phyloP scores from a whole-genome alignment of 768 basidiomycete species.

The Floccularia luteovirens region DNA sequence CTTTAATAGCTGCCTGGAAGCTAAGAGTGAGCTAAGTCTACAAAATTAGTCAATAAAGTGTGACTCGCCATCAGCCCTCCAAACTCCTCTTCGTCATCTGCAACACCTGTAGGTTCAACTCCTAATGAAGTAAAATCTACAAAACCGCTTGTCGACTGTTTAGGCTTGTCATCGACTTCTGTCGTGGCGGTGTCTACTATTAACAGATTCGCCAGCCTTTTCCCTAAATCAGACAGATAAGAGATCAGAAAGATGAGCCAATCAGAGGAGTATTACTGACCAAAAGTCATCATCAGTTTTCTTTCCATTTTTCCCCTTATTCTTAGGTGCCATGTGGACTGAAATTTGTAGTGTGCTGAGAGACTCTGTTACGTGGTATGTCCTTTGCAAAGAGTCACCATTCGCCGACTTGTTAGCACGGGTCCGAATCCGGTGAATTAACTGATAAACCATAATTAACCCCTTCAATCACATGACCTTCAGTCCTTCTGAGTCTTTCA shows the following conservation, averaged over 20 bases:
- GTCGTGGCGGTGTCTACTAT: conserved; percentile 32
- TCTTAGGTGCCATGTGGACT: conserved; percentile 51
- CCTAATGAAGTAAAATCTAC: conserved; percentile 45
- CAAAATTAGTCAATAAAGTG: conserved; percentile 6
- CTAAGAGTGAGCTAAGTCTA: conserved; percentile 3
- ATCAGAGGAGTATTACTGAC: conserved; percentile 26
- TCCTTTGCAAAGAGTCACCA: too few species aligned
- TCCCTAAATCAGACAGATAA: conserved; percentile 37
- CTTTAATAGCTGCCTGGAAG: conserved; percentile 56
- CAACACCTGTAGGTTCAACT: conserved; percentile 31
- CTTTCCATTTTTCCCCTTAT: conserved; percentile 86
- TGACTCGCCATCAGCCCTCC: conserved; percentile 69
- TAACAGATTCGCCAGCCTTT: conserved; percentile 51
- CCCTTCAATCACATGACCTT: too few species aligned
- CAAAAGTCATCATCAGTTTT: conserved; percentile 80
- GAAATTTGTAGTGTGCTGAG: too few species aligned
- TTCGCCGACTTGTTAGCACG: too few species aligned
- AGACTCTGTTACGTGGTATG: too few species aligned
- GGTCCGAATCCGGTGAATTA: too few species aligned
- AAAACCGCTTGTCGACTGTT: conserved; percentile 27
- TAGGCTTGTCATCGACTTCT: conserved; percentile 26
- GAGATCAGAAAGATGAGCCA: conserved; percentile 7
- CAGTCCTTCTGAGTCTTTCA: too few species aligned
- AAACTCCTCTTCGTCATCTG: conserved; percentile 57
- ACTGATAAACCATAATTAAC: too few species aligned